phyloP scores from a whole-genome alignment of 495 filamentous ascomycete species.

The Hypoxylon fuscum region DNA sequence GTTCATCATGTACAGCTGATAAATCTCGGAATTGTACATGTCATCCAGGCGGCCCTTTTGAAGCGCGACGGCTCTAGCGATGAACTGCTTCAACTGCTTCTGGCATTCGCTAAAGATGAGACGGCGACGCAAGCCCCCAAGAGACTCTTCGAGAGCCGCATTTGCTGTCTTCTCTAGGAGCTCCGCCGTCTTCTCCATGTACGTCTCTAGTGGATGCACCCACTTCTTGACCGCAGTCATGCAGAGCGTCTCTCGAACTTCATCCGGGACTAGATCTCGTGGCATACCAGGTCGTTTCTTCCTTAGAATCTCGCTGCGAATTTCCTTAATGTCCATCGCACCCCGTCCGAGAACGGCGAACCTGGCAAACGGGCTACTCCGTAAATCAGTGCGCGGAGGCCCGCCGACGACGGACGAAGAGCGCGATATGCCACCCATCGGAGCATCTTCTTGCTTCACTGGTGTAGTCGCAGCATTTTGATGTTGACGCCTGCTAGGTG shows the following conservation, averaged over 20 bases:
- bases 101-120: slow-evolving; percentile 50
- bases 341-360: slow-evolving; percentile 35
- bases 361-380: slow-evolving; percentile 24
- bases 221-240: slow-evolving; percentile 50
- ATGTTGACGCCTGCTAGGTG: slow-evolving; percentile 33
- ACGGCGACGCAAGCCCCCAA: slow-evolving; percentile 49
- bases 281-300: slow-evolving; percentile 55
- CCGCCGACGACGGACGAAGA: slow-evolving; percentile 23
- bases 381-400: neutral
- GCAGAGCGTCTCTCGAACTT: slow-evolving; percentile 53
- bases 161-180: slow-evolving; percentile 44
- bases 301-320: slow-evolving; percentile 48
- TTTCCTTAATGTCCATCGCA: slow-evolving; percentile 45
- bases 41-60: slow-evolving; percentile 42
- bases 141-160: slow-evolving; percentile 45
- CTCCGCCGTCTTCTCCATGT: slow-evolving; percentile 48
- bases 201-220: slow-evolving; percentile 44
- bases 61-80: slow-evolving; percentile 39
- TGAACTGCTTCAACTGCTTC: slow-evolving; percentile 45
- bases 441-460: slow-evolving; percentile 27
- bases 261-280: slow-evolving; percentile 49
- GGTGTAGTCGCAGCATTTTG: slow-evolving; percentile 18
- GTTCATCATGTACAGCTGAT: slow-evolving; percentile 55
- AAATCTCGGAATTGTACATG: slow-evolving; percentile 50
- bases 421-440: slow-evolving; percentile 17